A percentile compares a stretch with the other conserved stretches of the same genome.
Conservation (phyloP, 1,284 basidiomycete species). For the Malassezia obtusa region DNA sequence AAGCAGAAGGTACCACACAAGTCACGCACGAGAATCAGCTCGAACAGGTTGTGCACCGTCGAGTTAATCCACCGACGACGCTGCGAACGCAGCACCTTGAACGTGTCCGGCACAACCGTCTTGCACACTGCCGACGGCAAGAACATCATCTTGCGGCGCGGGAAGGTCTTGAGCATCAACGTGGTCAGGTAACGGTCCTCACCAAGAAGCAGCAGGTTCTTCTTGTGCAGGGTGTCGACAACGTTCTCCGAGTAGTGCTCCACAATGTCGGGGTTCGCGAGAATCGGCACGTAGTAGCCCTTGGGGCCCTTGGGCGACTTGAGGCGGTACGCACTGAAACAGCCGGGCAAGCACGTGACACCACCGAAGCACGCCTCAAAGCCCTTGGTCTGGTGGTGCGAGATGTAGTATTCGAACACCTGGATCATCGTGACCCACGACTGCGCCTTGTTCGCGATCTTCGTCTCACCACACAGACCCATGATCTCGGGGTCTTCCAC, state of each 20-base stretch:
- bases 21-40: conserved; percentile 51
- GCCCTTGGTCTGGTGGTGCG: conserved; percentile 73
- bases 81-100: conserved; percentile 51
- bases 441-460: conserved; percentile 52
- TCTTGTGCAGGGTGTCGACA: conserved; percentile 51
- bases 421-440: conserved; percentile 53
- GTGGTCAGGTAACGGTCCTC: conserved; percentile 52
- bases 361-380: conserved; percentile 51
- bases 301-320: conserved; percentile 51
- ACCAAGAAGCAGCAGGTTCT: conserved; percentile 51
- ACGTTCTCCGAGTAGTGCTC: conserved; percentile 53
- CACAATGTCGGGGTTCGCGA: conserved; percentile 51
- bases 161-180: conserved; percentile 52
- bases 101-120: conserved; percentile 52
- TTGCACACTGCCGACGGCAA: conserved; percentile 52
- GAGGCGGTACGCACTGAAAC: conserved; percentile 52
- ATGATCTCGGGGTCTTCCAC: conserved; percentile 52
- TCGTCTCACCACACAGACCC: conserved; percentile 53
- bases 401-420: conserved; percentile 97
- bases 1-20: conserved; percentile 52
- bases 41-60: conserved; percentile 52
- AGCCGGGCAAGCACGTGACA: conserved; percentile 51
- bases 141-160: conserved; percentile 52
- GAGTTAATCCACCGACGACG: conserved; percentile 53
- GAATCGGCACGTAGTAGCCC: conserved; percentile 51